Percentiles rank a stretch among this genome's conserved stretches.
Evolutionary conservation across 768 basidiomycete genomes (phyloP).

Genomic region (Suillus luteus): DNA sequence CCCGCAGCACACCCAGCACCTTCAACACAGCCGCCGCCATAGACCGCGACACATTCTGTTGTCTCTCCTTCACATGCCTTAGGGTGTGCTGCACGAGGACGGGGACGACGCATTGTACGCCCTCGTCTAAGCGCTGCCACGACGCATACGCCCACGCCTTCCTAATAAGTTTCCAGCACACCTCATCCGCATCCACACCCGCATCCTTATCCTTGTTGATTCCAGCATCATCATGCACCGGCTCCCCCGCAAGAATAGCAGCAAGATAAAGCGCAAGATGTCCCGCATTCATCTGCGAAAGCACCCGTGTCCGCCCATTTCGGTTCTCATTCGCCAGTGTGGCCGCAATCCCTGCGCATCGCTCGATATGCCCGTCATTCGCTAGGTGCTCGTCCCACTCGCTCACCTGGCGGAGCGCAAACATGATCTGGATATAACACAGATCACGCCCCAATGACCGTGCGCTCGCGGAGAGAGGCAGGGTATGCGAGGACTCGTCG

Average conservation of each 20-base stretch:
- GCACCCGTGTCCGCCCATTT: not conserved
- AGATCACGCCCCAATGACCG: not conserved
- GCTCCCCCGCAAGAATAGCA: not conserved
- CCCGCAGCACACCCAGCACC: not conserved
- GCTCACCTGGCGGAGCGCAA: not conserved
- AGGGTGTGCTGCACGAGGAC: not conserved
- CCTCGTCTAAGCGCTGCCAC: not conserved
- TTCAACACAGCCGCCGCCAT: not conserved
- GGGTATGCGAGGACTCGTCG: not conserved
- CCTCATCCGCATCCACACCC: too few species aligned
- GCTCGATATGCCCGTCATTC: not conserved
- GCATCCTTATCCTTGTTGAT: too few species aligned
- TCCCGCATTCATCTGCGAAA: not conserved
- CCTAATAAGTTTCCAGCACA: not conserved
- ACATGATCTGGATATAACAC: constrained; percentile 5
- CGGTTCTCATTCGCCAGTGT: not conserved
- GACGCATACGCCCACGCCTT: not conserved
- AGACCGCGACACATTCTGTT: not conserved
- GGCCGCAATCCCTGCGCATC: not conserved
- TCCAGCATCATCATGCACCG: too few species aligned
- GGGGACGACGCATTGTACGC: not conserved
- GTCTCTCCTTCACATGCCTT: not conserved
- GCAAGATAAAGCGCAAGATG: not conserved
- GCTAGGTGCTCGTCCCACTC: not conserved
- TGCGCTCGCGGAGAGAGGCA: not conserved